Conservation (phyloP, 2,329 filamentous ascomycete species). For the Epichloe uncinata region DNA sequence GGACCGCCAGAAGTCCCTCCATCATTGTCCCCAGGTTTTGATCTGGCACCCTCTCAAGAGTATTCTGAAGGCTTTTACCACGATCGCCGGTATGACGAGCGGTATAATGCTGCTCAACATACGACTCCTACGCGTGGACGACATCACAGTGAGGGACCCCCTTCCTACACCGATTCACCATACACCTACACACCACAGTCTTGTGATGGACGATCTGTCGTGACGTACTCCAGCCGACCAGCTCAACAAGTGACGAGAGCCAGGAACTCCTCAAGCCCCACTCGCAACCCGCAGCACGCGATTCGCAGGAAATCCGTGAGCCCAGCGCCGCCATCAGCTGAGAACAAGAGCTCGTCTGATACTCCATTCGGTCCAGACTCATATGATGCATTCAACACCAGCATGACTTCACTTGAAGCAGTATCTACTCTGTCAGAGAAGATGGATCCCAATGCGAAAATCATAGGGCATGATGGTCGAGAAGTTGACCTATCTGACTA, state of each 20-base stretch:
- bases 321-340: constrained; percentile 44
- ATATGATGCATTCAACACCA: constrained; percentile 60
- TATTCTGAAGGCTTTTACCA: constrained; percentile 36
- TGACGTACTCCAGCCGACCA: constrained; percentile 24
- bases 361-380: constrained; percentile 64
- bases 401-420: constrained; percentile 25
- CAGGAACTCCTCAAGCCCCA: constrained; percentile 24
- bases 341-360: constrained; percentile 40
- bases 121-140: constrained; percentile 30
- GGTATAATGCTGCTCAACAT: constrained; percentile 27
- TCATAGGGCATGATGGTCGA: constrained; percentile 61
- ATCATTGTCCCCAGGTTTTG: constrained; percentile 47
- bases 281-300: constrained; percentile 33
- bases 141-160: constrained; percentile 19
- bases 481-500: constrained; percentile 74
- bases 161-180: constrained; percentile 14
- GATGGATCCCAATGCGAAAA: constrained; percentile 49
- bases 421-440: constrained; percentile 19
- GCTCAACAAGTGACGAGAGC: constrained; percentile 14
- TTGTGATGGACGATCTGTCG: constrained; percentile 28
- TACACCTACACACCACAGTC: constrained; percentile 24
- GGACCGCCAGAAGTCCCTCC: constrained; percentile 36
- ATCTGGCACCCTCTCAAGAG: constrained; percentile 41
- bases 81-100: constrained; percentile 18
- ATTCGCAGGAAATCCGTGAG: constrained; percentile 63